These are phyloP conservation scores for Populus alba DNA, from an alignment of 345 rosid genomes.

Conservation along the genomic window DNA sequence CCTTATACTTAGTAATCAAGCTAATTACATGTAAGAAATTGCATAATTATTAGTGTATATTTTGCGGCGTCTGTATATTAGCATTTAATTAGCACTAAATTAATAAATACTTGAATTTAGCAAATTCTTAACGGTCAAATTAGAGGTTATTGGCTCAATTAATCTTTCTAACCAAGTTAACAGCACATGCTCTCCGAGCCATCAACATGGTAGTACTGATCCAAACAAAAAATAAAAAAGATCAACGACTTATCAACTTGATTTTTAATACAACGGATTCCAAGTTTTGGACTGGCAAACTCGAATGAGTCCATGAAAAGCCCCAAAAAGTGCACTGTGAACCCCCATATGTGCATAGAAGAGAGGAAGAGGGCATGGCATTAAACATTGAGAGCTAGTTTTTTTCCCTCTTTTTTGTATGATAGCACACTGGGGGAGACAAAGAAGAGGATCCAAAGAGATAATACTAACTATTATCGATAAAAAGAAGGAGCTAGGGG, in stretches of 20 bases:
- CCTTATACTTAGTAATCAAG: too few species aligned
- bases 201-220: background rate
- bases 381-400: background rate
- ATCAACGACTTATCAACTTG: background rate
- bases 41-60: too few species aligned
- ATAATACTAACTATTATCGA: background rate
- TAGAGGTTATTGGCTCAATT: background rate
- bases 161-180: background rate
- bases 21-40: too few species aligned
- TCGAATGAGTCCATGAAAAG: background rate
- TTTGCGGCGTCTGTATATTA: too few species aligned
- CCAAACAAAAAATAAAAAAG: background rate
- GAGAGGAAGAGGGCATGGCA: background rate
- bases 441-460: constrained; percentile 27
- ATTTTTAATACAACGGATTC: too few species aligned
- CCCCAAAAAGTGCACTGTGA: constrained; percentile 9
- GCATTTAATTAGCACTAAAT: too few species aligned
- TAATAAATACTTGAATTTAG: background rate
- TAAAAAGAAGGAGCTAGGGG: background rate
- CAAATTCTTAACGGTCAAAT: background rate
- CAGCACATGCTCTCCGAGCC: background rate
- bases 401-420: constrained; percentile 1
- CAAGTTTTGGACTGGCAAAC: background rate
- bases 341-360: constrained; percentile 4
- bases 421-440: constrained; percentile 4